Evolutionary conservation across 2,329 filamentous ascomycete genomes (phyloP).

Genomic region (Aspergillus ochraceoroseus): DNA sequence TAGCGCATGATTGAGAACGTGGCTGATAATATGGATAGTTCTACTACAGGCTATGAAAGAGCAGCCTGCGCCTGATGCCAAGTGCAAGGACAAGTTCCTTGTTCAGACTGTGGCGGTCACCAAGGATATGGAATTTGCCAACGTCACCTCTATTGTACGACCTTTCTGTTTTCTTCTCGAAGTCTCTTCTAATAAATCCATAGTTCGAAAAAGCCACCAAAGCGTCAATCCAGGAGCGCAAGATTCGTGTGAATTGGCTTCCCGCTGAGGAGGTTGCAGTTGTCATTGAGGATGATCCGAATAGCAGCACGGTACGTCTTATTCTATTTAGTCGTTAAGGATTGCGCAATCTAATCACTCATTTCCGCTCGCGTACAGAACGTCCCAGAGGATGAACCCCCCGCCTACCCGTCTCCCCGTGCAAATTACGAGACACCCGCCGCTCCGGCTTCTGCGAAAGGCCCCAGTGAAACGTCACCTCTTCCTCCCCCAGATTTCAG

Average conservation of each 20-base stretch:
- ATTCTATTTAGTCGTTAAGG: not conserved
- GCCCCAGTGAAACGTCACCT: conserved; percentile 32
- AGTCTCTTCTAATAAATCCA: conserved; percentile 11
- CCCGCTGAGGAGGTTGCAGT: conserved; percentile 51
- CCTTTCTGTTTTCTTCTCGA: conserved; percentile 2
- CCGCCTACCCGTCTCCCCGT: conserved; percentile 54
- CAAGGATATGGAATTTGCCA: conserved; percentile 75
- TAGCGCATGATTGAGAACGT: conserved; percentile 3
- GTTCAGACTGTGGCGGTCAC: conserved; percentile 86
- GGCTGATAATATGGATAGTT: conserved; percentile 52
- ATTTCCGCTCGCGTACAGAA: conserved; percentile 22
- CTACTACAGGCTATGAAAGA: conserved; percentile 97
- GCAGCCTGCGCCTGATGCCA: conserved; percentile 77
- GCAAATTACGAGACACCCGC: conserved; percentile 46
- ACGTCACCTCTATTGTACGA: conserved; percentile 73
- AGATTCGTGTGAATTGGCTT: conserved; percentile 88
- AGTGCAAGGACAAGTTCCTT: conserved; percentile 96
- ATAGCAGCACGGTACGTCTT: conserved; percentile 37
- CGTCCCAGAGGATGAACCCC: conserved; percentile 44
- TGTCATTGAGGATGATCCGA: conserved; percentile 27
- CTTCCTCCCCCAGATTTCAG: conserved; percentile 36
- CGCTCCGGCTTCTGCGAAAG: conserved; percentile 42
- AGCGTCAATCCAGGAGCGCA: conserved; percentile 77
- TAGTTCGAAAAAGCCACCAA: conserved; percentile 76
- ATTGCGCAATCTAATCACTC: conserved; percentile 1